Conservation (phyloP, 345 rosid genomes). For the Streptanthus diversifolius region DNA sequence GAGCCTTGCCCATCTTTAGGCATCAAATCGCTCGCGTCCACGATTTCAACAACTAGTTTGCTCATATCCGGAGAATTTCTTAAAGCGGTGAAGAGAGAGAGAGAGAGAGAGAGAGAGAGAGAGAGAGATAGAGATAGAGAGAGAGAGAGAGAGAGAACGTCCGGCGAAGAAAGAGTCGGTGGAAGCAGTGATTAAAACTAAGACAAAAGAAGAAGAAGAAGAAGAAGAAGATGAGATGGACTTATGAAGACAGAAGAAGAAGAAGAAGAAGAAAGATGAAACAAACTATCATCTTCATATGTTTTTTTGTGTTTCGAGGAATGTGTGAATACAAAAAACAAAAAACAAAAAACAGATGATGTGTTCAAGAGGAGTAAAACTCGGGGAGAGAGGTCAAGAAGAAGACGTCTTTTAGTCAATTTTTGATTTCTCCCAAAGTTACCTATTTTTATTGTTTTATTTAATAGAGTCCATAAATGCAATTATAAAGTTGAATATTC, state of each 20-base stretch:
- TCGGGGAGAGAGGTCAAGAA: slow-evolving; percentile 28
- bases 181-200: too few species aligned
- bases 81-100: not conserved
- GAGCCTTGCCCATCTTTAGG: slow-evolving; percentile 86
- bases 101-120: not conserved
- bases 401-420: slow-evolving; percentile 31
- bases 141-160: not conserved
- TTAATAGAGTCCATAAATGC: not conserved
- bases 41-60: slow-evolving; percentile 67
- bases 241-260: slow-evolving; percentile 23
- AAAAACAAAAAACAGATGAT: not conserved
- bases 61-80: slow-evolving; percentile 38
- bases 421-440: slow-evolving; percentile 19
- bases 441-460: not conserved
- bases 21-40: slow-evolving; percentile 71
- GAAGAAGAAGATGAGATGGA: not conserved
- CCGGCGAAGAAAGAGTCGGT: slow-evolving; percentile 5
- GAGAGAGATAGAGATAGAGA: too few species aligned
- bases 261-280: slow-evolving; percentile 13
- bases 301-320: not conserved
- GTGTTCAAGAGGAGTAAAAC: slow-evolving; percentile 20
- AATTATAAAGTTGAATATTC: slow-evolving; percentile 2
- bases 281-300: not conserved
- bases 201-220: not conserved
- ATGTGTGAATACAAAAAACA: slow-evolving; percentile 8